Conservation (phyloP, 2,329 filamentous ascomycete species). For the Onygenales sp. region DNA sequence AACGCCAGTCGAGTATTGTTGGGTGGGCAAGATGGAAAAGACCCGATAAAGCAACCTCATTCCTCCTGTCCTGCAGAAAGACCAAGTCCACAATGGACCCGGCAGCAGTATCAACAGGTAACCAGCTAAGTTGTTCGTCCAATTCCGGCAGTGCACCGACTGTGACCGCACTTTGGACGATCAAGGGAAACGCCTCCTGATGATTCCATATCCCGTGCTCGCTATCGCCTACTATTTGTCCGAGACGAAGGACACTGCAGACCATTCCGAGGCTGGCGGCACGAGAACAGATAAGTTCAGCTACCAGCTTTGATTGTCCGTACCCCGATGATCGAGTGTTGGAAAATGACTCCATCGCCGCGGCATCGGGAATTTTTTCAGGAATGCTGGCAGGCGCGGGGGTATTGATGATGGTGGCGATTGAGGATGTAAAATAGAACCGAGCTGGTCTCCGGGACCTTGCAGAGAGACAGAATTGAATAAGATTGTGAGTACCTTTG, state of each 20-base stretch:
- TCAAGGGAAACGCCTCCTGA: constrained; percentile 44
- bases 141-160: constrained; percentile 38
- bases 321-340: constrained; percentile 38
- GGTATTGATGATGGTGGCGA: neutral
- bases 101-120: constrained; percentile 36
- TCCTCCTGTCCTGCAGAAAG: constrained; percentile 8
- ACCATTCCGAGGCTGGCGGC: constrained; percentile 24
- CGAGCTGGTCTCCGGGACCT: constrained; percentile 23
- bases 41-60: constrained; percentile 5
- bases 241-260: constrained; percentile 36
- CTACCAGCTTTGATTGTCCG: constrained; percentile 34
- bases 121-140: constrained; percentile 34
- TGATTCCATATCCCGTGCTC: constrained; percentile 42
- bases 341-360: constrained; percentile 22
- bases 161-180: constrained; percentile 39
- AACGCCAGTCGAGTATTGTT: constrained; percentile 41
- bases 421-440: constrained; percentile 41
- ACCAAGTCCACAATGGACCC: constrained; percentile 21
- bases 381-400: neutral
- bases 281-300: constrained; percentile 28
- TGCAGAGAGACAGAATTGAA: constrained; percentile 27
- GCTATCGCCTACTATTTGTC: constrained; percentile 44
- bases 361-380: constrained; percentile 24
- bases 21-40: constrained; percentile 49
- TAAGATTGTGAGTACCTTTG: constrained; percentile 31